These are phyloP conservation scores for Pyrenochaeta sp. DNA, from an alignment of 2,329 filamentous ascomycete genomes.

Conservation along the genomic window DNA sequence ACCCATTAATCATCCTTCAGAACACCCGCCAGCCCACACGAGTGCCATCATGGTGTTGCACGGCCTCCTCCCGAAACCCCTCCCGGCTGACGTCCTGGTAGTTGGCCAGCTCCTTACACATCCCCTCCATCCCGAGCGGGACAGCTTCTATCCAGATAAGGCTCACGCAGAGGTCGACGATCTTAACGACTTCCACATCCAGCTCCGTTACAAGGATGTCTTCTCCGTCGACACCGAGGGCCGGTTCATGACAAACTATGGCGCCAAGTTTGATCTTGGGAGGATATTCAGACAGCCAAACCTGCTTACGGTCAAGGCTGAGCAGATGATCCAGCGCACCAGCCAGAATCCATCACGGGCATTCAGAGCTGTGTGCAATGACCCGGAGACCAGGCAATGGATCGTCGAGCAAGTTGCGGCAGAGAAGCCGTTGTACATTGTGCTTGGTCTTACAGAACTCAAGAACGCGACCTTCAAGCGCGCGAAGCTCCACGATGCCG, in stretches of 20 bases:
- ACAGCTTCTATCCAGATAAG: constrained; percentile 45
- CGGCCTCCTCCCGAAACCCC: constrained; percentile 46
- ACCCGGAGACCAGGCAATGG: constrained; percentile 43
- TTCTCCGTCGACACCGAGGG: constrained; percentile 48
- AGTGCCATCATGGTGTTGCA: constrained; percentile 39
- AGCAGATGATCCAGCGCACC: constrained; percentile 49
- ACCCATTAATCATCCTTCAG: constrained; percentile 1
- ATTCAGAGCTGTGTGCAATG: constrained; percentile 43
- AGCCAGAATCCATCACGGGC: constrained; percentile 34
- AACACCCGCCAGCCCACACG: background rate
- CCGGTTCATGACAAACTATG: constrained; percentile 48
- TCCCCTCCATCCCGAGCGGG: constrained; percentile 46
- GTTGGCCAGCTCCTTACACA: constrained; percentile 48
- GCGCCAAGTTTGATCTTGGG: constrained; percentile 48
- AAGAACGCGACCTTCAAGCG: constrained; percentile 48
- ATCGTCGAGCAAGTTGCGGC: constrained; percentile 37
- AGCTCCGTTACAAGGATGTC: constrained; percentile 48
- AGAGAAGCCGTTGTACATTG: constrained; percentile 42
- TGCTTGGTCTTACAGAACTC: constrained; percentile 47
- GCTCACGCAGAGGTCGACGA: constrained; percentile 45
- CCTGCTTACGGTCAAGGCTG: constrained; percentile 43
- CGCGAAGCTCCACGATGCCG: constrained; percentile 44
- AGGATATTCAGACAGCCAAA: constrained; percentile 48
- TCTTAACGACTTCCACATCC: constrained; percentile 50
- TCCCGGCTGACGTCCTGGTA: constrained; percentile 41